Evolutionary conservation across 2,329 filamentous ascomycete species (phyloP), one percentile per base, ranked within the genome.

Genomic region (Samsoniella hepiali): DNA sequence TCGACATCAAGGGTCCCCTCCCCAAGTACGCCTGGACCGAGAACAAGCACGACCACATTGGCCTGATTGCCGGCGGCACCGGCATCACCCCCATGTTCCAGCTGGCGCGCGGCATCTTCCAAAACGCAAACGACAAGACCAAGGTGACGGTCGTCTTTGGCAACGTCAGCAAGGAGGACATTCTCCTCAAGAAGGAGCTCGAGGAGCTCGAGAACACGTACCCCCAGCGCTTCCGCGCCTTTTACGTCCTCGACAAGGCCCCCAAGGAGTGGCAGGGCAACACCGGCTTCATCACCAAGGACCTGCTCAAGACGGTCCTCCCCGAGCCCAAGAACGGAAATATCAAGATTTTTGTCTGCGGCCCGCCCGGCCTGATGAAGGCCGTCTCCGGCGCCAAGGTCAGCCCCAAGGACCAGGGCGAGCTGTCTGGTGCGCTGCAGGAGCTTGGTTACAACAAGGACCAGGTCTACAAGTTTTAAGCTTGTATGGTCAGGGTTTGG

Each of bases 31-130:
- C 86, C 38, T 98, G 93, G 93, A 74, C 86, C 60, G 73, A 88
- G 69, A 98, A 98, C 85, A 97, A 97, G 86, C 93, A 97, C 81
- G 81, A 91, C 65, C 93, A 98, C 82, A 87, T 96, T 71, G 89
- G 86, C 45, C 82, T 94, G 68, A 85, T 99, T 67, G 92, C 94
- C n/a, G 95, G 95, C 71, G 95, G 95, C 68, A 97, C 95, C 8
- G 95, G 95, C 66, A 96, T 99, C 77, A 95, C 95, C 11, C 95
- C 95, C 69, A 97, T 98, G 94, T 98, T 91, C 84, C 95, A 99
- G 83, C 88, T 99, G 53, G 83, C 87, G 68, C 91, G 91, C 67
- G 85, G 88, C 73, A 97, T 99, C 80, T 96, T 98, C 88, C 91
- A 89, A 79, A 96, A 97, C 85, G 92, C 94, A 65, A 86, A 91